Conservation (phyloP, 306 rosid species). For the Trichosanthes cucumerina region DNA sequence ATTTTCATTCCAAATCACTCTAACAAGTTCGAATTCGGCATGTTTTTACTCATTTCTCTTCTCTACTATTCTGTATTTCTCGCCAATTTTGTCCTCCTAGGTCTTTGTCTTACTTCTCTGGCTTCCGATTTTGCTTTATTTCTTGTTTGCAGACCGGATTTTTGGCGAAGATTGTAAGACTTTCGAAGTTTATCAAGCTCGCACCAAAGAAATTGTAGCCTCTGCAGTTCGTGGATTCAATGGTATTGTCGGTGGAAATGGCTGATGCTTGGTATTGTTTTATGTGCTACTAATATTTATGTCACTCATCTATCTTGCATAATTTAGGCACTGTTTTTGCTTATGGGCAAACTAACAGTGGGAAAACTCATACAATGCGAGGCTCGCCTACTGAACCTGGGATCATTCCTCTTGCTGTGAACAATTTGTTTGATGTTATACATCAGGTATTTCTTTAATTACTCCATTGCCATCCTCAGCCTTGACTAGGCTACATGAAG, state of each 20-base stretch:
- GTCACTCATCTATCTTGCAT: not conserved
- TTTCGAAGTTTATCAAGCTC: slow-evolving; percentile 50
- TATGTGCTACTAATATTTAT: not conserved
- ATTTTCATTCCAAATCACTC: slow-evolving; percentile 47
- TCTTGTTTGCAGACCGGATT: slow-evolving; percentile 40
- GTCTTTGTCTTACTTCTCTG: not conserved
- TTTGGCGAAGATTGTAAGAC: slow-evolving; percentile 53
- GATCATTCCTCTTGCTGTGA: slow-evolving; percentile 82
- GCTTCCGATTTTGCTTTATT: not conserved
- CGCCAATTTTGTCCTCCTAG: not conserved
- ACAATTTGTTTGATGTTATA: slow-evolving; percentile 49
- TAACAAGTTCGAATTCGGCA: slow-evolving; percentile 76
- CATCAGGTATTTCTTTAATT: slow-evolving; percentile 39
- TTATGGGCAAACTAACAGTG: slow-evolving; percentile 94
- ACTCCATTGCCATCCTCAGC: not conserved
- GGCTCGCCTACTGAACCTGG: slow-evolving; percentile 68
- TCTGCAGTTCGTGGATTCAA: slow-evolving; percentile 89
- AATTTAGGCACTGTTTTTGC: slow-evolving; percentile 83
- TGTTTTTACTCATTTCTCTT: not conserved
- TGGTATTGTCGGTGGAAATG: slow-evolving; percentile 21
- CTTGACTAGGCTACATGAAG: not conserved
- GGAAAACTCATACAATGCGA: slow-evolving; percentile 87
- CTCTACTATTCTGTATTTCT: not conserved
- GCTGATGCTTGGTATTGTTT: not conserved
- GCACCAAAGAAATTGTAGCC: slow-evolving; percentile 59